Conservation (phyloP, 768 basidiomycete genomes). For the Boletus fagicola region DNA sequence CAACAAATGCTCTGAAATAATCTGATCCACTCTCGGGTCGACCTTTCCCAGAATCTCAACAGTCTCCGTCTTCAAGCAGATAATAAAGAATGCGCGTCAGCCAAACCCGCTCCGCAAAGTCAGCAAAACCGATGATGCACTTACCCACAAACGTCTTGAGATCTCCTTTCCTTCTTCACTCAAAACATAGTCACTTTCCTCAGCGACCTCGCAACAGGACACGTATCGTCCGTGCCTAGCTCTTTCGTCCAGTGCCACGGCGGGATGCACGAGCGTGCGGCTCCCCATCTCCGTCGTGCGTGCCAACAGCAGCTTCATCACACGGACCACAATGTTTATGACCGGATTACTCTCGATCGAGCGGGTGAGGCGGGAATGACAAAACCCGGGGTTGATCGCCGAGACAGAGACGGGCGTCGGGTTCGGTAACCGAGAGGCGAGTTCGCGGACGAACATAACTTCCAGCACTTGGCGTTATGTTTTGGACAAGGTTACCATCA, state of each 20-base stretch:
- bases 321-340: not conserved
- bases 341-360: slow-evolving; percentile 11
- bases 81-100: not conserved
- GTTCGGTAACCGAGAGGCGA: slow-evolving; percentile 32
- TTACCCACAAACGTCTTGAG: slow-evolving; percentile 36
- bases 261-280: slow-evolving; percentile 36
- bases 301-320: slow-evolving; percentile 25
- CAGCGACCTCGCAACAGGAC: slow-evolving; percentile 23
- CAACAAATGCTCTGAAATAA: slow-evolving; percentile 27
- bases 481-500: not conserved
- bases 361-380: slow-evolving; percentile 32
- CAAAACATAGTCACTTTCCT: slow-evolving; percentile 35
- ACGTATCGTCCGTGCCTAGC: slow-evolving; percentile 32
- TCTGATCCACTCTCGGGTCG: slow-evolving; percentile 28
- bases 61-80: slow-evolving; percentile 26
- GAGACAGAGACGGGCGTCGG: slow-evolving; percentile 30
- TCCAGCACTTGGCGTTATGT: slow-evolving; percentile 26
- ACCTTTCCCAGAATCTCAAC: slow-evolving; percentile 25
- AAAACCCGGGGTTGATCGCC: slow-evolving; percentile 37
- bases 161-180: slow-evolving; percentile 31
- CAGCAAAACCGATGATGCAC: not conserved
- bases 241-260: slow-evolving; percentile 26
- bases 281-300: slow-evolving; percentile 36
- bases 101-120: not conserved
- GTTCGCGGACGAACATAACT: slow-evolving; percentile 37